A percentile compares a stretch with the other conserved stretches of the same genome.
Evolutionary conservation across 495 filamentous ascomycete species (phyloP).

Genomic region (Lepraria neglecta): DNA sequence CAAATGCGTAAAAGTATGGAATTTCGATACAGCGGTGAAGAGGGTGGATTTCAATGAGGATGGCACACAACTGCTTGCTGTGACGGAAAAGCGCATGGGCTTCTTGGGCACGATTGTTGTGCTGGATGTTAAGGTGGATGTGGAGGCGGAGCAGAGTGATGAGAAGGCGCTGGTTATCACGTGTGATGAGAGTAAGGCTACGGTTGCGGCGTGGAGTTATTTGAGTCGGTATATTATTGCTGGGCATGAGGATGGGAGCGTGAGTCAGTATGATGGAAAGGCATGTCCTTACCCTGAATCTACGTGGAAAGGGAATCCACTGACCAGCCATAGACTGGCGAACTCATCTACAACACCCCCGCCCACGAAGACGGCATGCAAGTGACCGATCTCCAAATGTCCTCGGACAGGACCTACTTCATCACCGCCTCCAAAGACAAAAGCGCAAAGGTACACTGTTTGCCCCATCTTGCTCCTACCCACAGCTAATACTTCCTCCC

Average conservation of each 20-base stretch:
- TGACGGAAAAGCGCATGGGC: constrained; percentile 97
- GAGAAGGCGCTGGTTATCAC: constrained; percentile 79
- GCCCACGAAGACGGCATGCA: constrained; percentile 76
- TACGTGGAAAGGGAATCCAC: neutral
- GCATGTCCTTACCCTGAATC: constrained; percentile 37
- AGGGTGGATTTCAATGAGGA: constrained; percentile 93
- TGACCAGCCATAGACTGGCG: constrained; percentile 55
- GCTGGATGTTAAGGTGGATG: constrained; percentile 73
- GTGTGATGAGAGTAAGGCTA: constrained; percentile 90
- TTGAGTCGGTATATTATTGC: constrained; percentile 89
- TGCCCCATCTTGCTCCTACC: neutral
- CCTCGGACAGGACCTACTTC: constrained; percentile 89
- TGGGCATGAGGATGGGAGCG: constrained; percentile 89
- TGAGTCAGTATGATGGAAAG: constrained; percentile 94
- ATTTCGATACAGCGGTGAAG: constrained; percentile 93
- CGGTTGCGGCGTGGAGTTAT: constrained; percentile 94
- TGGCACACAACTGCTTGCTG: constrained; percentile 77
- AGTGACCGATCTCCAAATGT: constrained; percentile 94
- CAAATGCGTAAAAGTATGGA: constrained; percentile 90
- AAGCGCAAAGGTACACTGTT: constrained; percentile 67
- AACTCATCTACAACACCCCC: constrained; percentile 68
- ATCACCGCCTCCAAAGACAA: constrained; percentile 98
- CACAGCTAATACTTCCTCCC: constrained; percentile 22
- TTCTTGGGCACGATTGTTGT: constrained; percentile 89
- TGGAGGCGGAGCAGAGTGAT: constrained; percentile 72